Evolutionary conservation across 2,329 filamentous ascomycete genomes (phyloP).

Genomic region (Stemphylium lycopersici): DNA sequence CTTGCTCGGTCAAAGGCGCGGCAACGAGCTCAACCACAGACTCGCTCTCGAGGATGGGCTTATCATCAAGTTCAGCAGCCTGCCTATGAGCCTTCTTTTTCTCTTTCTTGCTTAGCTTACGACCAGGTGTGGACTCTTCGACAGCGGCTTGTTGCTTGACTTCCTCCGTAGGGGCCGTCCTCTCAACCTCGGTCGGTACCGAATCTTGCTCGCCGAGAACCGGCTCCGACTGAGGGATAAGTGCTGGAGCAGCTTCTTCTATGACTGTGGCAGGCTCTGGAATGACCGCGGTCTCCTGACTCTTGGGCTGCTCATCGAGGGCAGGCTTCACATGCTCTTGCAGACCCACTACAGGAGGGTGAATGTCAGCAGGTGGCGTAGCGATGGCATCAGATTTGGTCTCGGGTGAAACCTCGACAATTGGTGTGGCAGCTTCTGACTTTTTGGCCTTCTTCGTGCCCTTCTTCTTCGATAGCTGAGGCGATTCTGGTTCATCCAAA

Average conservation of each 20-base stretch:
- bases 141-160: slow-evolving; percentile 2
- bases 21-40: background rate
- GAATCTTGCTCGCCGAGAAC: slow-evolving; percentile 1
- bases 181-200: background rate
- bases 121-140: slow-evolving; percentile 27
- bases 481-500: slow-evolving; percentile 7
- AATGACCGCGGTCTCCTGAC: slow-evolving; percentile 5
- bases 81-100: slow-evolving; percentile 41
- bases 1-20: background rate
- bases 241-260: slow-evolving; percentile 2
- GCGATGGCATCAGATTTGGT: slow-evolving; percentile 3
- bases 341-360: background rate
- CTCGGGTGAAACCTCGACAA: slow-evolving; percentile 10
- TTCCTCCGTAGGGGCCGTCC: background rate
- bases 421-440: slow-evolving; percentile 19
- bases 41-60: slow-evolving; percentile 8
- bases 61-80: slow-evolving; percentile 14
- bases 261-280: slow-evolving; percentile 1
- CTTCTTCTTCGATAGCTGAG: slow-evolving; percentile 28
- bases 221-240: slow-evolving; percentile 4
- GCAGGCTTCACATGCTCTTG: background rate
- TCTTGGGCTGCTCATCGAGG: background rate
- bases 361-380: background rate
- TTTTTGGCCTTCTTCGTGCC: slow-evolving; percentile 37
- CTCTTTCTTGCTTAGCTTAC: slow-evolving; percentile 45